Base-by-base conservation (phyloP, 2,329 filamentous ascomycete genomes). In the Fusarium graminum region DNA sequence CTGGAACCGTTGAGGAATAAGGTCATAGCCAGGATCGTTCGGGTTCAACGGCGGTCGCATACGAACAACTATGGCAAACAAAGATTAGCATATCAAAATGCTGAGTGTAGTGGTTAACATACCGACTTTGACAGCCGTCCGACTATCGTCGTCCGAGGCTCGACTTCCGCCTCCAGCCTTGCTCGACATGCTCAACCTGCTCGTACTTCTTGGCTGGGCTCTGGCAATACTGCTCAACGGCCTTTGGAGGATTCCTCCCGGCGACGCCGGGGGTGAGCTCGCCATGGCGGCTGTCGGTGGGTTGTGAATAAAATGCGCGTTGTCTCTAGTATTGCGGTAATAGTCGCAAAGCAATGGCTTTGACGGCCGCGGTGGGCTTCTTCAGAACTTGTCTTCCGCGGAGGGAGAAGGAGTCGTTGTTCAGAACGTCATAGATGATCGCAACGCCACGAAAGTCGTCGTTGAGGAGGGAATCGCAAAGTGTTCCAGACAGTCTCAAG, bases 41-140 rank as follows among this genome's bases (percentile, higher is more conserved):
- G 93, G 83, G 71, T 90, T 89, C 57, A 98, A 84, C 52, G 94
- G 90, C 46, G 95, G 95, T 72, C 95, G 92, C 46, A 98, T 90
- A 77, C 95, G 93, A 73, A 99, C 93, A 77, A 91, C 95, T 98
- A 77, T 7, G 17, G 34, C 25, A 4, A n/a, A 46, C 17, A 45
- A 62, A 46, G 50, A 39, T 54, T 36, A 51, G 17, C 16, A 52
- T 40, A 34, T 39, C 17, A 3, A 38, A 47, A 34, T 25, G 13
- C 13, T 12, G 46, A 29, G 25, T 28, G 51, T 19, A 25, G 46
- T 19, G 44, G 41, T 56, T 64, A 69, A 91, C 93, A 73, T 87
- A 97, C 94, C 94, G 77, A 97, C 94, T 94, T 92, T 95, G 80
- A 97, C 94, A 26, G 94, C 92, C 8, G 94, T 97, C 77, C 92